Conservation (phyloP, 2,329 filamentous ascomycete species). For the Neurospora sp. region DNA sequence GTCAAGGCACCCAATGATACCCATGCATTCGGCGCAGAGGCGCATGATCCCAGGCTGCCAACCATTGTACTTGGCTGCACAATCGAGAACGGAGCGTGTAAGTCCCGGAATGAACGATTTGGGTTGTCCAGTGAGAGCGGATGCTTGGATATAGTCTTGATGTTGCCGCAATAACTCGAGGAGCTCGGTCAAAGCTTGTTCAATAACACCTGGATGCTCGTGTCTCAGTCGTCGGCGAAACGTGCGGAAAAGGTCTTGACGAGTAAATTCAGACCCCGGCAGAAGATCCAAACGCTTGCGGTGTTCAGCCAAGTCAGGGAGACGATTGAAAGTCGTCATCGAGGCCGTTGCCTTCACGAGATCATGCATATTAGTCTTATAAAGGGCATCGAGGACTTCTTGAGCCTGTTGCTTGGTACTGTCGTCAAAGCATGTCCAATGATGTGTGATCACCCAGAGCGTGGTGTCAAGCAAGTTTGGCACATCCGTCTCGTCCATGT, state of each 20-base stretch:
- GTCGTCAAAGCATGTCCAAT: slow-evolving; percentile 62
- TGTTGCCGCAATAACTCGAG: slow-evolving; percentile 61
- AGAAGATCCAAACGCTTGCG: slow-evolving; percentile 56
- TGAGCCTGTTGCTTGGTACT: slow-evolving; percentile 50
- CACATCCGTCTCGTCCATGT: slow-evolving; percentile 70
- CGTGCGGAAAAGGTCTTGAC: slow-evolving; percentile 54
- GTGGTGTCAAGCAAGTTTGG: slow-evolving; percentile 77
- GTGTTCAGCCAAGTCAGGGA: slow-evolving; percentile 59
- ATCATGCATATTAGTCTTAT: slow-evolving; percentile 51
- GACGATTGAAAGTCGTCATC: slow-evolving; percentile 66
- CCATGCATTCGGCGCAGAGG: slow-evolving; percentile 73
- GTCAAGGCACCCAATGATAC: slow-evolving; percentile 84
- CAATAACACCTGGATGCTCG: slow-evolving; percentile 78
- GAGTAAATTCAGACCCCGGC: slow-evolving; percentile 28
- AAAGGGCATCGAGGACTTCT: slow-evolving; percentile 53
- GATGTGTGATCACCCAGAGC: slow-evolving; percentile 73
- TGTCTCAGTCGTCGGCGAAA: slow-evolving; percentile 68
- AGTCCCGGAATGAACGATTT: slow-evolving; percentile 63
- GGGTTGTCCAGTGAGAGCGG: slow-evolving; percentile 74
- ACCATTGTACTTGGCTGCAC: slow-evolving; percentile 69
- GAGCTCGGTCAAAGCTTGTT: slow-evolving; percentile 72
- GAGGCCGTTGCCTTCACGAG: slow-evolving; percentile 61
- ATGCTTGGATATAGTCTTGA: slow-evolving; percentile 70
- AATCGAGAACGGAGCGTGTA: slow-evolving; percentile 73
- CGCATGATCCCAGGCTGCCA: slow-evolving; percentile 56